A percentile compares a stretch with the other conserved stretches of the same genome.
These are phyloP conservation scores for Psophocarpus tetragonolobus DNA, from an alignment of 306 rosid genomes.

Conservation along the genomic window DNA sequence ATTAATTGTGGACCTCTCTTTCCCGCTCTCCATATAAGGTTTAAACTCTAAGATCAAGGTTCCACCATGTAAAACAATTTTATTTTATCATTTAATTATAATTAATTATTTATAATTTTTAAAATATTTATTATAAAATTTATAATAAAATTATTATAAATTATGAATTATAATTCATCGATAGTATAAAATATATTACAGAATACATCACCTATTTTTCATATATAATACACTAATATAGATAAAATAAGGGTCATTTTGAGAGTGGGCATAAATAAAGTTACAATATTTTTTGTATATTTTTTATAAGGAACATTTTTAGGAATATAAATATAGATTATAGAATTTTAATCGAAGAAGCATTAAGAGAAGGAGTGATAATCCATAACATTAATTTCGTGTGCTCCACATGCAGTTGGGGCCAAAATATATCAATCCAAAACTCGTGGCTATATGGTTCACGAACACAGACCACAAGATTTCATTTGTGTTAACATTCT, in stretches of 20 bases:
- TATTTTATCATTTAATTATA: too few species aligned
- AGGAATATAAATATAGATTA: not conserved
- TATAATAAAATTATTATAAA: too few species aligned
- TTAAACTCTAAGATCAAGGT: too few species aligned
- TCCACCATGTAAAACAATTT: too few species aligned
- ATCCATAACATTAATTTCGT: not conserved
- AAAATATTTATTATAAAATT: too few species aligned
- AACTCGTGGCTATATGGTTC: slow-evolving; percentile 26
- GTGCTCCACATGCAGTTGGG: slow-evolving; percentile 38
- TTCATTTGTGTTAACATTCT: not conserved
- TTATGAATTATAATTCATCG: too few species aligned
- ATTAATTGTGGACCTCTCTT: slow-evolving; percentile 6
- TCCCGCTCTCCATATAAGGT: not conserved
- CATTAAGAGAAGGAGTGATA: not conserved
- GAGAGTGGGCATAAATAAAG: not conserved
- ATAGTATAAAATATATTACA: too few species aligned
- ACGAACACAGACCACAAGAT: slow-evolving; percentile 10
- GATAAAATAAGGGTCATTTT: not conserved
- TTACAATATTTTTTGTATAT: not conserved
- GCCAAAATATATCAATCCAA: slow-evolving; percentile 57
- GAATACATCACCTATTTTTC: too few species aligned
- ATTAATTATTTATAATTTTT: too few species aligned
- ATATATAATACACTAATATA: too few species aligned
- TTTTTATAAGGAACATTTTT: not conserved
- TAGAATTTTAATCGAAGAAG: not conserved